Base-by-base conservation (phyloP, 1,284 basidiomycete genomes). In the Cryptococcus deneoformans region DNA sequence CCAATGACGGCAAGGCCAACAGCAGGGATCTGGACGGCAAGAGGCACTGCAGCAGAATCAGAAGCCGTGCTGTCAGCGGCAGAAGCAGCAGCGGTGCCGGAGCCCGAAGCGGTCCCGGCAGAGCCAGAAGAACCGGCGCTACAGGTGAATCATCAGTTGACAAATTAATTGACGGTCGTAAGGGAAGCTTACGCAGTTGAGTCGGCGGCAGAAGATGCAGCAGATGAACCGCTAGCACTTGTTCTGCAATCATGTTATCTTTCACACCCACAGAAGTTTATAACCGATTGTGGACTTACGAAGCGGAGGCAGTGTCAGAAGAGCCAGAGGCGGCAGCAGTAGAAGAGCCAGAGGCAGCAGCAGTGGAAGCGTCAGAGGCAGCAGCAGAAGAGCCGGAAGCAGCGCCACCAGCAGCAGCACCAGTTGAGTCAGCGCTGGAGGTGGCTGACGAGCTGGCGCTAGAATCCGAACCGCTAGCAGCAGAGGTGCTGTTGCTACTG, bases 371-470 rank as follows among this genome's bases (percentile, higher is more conserved):
- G 20, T 24, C 45, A 46, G 12, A 10, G 29, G 49, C 29, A 43
- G 51, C 50, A 40, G 50, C 47, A 20, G 50, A 34, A 14, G 52
- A 48, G 34, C 42, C 45, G 20, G 54, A 42, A 42, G 10, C 10
- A 10, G n/a, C 40, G 10, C n/a, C 46, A 46, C 53, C 57, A 35
- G 57, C 36, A 53, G 40, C n/a, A 42, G 40, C 40, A 42, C 40
- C 40, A 38, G 48, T 47, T 46, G 49, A 29, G 46, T 48, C 50
- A 40, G 50, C 47, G 29, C 49, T 46, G 16, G 52, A 44, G 34
- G 61, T 45, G 39, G 49, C 48, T 10, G 53, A 47, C 24, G 44
- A 56, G 42, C 29, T 11, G 35, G 48, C 58, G 46, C 84, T 80
- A 8, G 69, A 34, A 58, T 78, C 73, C 3, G 66, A 42, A 36